Evolutionary conservation across 768 basidiomycete genomes (phyloP), one percentile per base, ranked within the genome.

Genomic region (Suillus discolor): DNA sequence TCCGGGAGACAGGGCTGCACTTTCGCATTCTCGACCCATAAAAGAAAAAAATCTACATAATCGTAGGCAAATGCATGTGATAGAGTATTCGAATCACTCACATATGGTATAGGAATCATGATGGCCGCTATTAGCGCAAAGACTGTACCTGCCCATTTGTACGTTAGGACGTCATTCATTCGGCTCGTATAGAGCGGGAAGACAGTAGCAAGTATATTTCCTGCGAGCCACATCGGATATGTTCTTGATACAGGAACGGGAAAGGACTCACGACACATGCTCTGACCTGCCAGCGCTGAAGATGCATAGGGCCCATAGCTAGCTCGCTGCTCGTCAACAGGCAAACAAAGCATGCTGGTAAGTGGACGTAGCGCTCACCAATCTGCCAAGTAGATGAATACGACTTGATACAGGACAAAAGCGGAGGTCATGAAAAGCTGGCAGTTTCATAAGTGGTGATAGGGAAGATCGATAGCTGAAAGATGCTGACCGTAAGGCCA

Each of bases 211-310:
- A 80, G 70, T 23, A 87, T 64, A 66, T 86, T 87, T 41, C 86
- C 84, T 87, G 66, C 28, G 18, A 57, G 23, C 28, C 9, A 57
- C 8, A 31, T 57, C 9, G 41, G 9, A 13, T 23, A 12, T n/a
- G 7, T 38, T 28, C 54, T 60, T 13, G 31, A 34, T n/a, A 16
- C n/a, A 60, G 20, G 11, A 34, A 31, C 31, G 15, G 20, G 59
- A 44, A 39, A n/a, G 64, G 34, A 78, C 84, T 62, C 70, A 83
- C 89, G 80, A 64, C 83, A 81, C 63, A 90, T 78, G 69, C 85
- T 87, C 73, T 90, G 89, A 2, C 85, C 90, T 1, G 90, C 89
- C 20, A 90, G 76, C 13, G 89, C 89, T 0, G 87, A 89, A 0
- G 88, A 89, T 7, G 90, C 89, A 71, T 86, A 90, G 6, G 83